Evolutionary conservation across 1,284 basidiomycete genomes (phyloP).

Genomic region (Vanrija humicola): DNA sequence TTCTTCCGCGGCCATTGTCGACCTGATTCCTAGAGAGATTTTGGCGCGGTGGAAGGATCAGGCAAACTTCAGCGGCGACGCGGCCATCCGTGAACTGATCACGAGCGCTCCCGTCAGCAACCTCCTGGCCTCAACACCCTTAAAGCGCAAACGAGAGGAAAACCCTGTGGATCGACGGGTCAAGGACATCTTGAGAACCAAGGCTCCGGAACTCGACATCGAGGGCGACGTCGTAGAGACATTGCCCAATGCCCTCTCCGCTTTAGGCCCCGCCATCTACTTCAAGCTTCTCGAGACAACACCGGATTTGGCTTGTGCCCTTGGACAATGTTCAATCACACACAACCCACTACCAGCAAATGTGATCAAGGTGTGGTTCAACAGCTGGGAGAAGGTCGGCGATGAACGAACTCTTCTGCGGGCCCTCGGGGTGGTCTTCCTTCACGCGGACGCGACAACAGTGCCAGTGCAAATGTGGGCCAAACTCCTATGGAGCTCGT

Average conservation of each 20-base stretch:
- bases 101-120: background rate
- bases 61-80: background rate
- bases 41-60: conserved; percentile 9
- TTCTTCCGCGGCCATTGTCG: background rate
- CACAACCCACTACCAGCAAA: conserved; percentile 4
- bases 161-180: conserved; percentile 1
- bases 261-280: background rate
- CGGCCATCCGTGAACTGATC: too few relatives aligned
- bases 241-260: background rate
- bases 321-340: conserved; percentile 3
- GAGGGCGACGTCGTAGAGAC: conserved; percentile 3
- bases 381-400: background rate
- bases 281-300: conserved; percentile 6
- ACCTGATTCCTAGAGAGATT: background rate
- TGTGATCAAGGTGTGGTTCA: background rate
- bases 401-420: conserved; percentile 16
- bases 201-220: conserved; percentile 8
- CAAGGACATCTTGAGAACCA: conserved; percentile 1
- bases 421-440: conserved; percentile 12
- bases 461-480: conserved; percentile 5
- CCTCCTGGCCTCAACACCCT: conserved; percentile 5
- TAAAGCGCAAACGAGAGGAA: conserved; percentile 11
- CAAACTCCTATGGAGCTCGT: conserved; percentile 4
- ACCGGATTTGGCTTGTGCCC: conserved; percentile 10
- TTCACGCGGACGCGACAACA: conserved; percentile 7